phyloP scores from a whole-genome alignment of 2,329 filamentous ascomycete species.

The Colletotrichum sp. region DNA sequence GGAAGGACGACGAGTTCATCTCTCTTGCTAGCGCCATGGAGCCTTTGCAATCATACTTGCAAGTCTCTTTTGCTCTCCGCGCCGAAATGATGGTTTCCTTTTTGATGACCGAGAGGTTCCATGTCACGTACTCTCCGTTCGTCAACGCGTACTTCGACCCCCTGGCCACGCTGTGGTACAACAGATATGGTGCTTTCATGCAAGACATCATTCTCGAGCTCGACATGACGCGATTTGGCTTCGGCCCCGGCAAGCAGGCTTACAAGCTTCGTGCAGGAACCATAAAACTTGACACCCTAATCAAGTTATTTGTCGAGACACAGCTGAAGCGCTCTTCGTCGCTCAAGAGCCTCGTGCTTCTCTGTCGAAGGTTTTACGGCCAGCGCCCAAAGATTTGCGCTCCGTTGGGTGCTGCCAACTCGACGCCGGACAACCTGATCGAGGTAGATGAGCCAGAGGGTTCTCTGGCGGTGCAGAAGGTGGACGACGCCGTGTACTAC shows the following conservation, averaged over 20 bases:
- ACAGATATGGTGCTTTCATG: constrained; percentile 39
- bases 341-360: constrained; percentile 34
- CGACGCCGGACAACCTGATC: neutral
- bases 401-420: neutral
- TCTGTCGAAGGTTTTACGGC: constrained; percentile 40
- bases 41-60: constrained; percentile 28
- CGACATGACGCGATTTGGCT: constrained; percentile 42
- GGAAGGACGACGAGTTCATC: constrained; percentile 38
- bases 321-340: constrained; percentile 27
- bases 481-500: constrained; percentile 23
- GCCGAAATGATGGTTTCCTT: constrained; percentile 41
- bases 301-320: constrained; percentile 31
- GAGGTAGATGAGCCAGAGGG: neutral
- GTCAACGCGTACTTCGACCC: constrained; percentile 35
- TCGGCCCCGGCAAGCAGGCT: constrained; percentile 31
- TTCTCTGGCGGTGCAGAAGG: constrained; percentile 2
- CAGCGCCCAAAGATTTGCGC: neutral
- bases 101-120: constrained; percentile 39
- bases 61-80: constrained; percentile 39
- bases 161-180: constrained; percentile 38
- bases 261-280: constrained; percentile 27
- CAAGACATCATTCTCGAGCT: constrained; percentile 43
- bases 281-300: constrained; percentile 27
- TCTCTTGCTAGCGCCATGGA: constrained; percentile 29
- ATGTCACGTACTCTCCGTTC: constrained; percentile 43